Conservation (phyloP, 495 filamentous ascomycete genomes). For the Penicillium ochrochloron region DNA sequence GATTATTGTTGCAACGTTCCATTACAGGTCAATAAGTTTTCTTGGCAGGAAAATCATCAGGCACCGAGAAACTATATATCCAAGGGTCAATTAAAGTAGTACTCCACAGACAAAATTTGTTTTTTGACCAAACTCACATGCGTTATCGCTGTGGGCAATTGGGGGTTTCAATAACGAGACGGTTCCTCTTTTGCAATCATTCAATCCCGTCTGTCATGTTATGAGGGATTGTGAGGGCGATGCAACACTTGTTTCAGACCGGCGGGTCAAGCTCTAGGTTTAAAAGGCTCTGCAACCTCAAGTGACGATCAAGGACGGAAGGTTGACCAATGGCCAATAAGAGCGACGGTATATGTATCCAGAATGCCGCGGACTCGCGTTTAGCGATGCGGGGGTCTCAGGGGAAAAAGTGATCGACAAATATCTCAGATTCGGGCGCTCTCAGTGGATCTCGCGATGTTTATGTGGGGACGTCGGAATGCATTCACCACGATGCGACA, state of each 20-base stretch:
- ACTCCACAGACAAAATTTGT: background rate
- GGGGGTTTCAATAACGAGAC: background rate
- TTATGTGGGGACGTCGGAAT: conserved; percentile 7
- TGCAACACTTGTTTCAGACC: background rate
- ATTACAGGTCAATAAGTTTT: conserved; percentile 10
- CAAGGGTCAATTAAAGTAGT: background rate
- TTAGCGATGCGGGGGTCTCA: background rate
- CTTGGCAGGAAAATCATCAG: background rate
- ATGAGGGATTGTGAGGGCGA: background rate
- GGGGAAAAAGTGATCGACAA: background rate
- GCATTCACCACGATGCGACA: conserved; percentile 1
- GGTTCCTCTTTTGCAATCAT: background rate
- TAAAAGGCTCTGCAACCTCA: background rate
- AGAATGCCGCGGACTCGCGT: background rate
- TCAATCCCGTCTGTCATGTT: background rate
- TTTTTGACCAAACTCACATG: background rate
- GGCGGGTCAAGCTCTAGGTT: background rate
- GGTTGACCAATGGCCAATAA: background rate
- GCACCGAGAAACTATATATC: background rate
- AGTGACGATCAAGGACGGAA: background rate
- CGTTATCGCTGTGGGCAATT: background rate
- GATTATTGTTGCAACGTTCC: background rate
- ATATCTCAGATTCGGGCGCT: background rate
- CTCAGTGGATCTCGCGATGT: background rate
- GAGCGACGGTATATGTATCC: background rate